Evolutionary conservation across 2,329 filamentous ascomycete genomes (phyloP), one percentile per base, ranked within the genome.

Genomic region (Albifimbria verrucaria): DNA sequence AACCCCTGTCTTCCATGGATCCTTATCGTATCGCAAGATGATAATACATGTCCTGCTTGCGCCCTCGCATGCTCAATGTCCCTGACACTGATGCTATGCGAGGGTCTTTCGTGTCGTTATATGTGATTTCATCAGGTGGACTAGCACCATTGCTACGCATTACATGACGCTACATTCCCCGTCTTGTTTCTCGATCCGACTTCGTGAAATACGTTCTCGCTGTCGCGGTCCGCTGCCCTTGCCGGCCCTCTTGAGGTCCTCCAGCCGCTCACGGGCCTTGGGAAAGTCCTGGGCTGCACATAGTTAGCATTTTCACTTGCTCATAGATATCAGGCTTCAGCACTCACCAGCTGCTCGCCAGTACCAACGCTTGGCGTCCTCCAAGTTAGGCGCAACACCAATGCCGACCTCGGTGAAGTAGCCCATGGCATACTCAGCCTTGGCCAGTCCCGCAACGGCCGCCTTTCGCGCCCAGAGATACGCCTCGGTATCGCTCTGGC

Each of bases 341-440:
- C 43, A 86, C 91, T 85, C 79, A 97, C 93, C 89, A 68, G 94
- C 94, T 72, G 94, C 92, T 69, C 93, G 82, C 82, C 92, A 97
- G 74, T 99, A 99, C 94, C 94, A 99, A 62, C 92, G 84, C 79
- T 96, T 97, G 21, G 93, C 94, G 73, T 97, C 94, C 64, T 99
- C 94, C 62, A 97, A 65, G 68, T 93, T 95, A 9, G 89, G 85
- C 17, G 87, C 79, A 58, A 90, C 86, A 25, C 94, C 94, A 62
- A 99, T 97, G 12, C 94, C 94, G 48, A 94, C 87, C 72, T 99
- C 94, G 1, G 90, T 95, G 67, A 96, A 97, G 72, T 97, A 97
- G 0, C 94, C 94, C 69, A 99, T 96, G 0, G 93, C 94, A 72
- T 97, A 97, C 74, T 97, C 90, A 0, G 94, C 94, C 77, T 97